Conservation (phyloP, 768 basidiomycete species). For the Tephrocybe sp. region DNA sequence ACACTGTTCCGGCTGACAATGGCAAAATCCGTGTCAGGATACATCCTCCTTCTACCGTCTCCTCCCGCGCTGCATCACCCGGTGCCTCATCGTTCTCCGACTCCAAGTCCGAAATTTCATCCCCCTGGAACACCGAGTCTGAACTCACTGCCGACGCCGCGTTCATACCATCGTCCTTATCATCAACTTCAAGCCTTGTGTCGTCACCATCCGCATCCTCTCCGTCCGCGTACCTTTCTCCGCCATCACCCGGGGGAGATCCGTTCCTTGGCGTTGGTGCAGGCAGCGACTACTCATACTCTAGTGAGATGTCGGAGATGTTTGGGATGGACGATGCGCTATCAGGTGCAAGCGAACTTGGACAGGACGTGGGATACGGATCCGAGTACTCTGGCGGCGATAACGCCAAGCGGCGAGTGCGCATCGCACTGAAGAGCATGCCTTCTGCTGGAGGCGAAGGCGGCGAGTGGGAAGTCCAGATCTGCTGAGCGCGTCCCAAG, state of each 20-base stretch:
- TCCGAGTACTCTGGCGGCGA: slow-evolving; percentile 35
- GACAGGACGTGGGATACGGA: slow-evolving; percentile 34
- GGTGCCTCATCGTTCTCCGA: slow-evolving; percentile 22
- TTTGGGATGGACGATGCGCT: slow-evolving; percentile 31
- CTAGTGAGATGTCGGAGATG: slow-evolving; percentile 32
- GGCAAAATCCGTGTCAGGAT: slow-evolving; percentile 76
- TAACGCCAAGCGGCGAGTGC: slow-evolving; percentile 53
- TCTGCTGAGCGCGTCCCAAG: slow-evolving; percentile 44
- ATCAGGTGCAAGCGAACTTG: slow-evolving; percentile 26
- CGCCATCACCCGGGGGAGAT: slow-evolving; percentile 40
- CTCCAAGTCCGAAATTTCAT: slow-evolving; percentile 23
- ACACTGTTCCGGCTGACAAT: slow-evolving; percentile 59
- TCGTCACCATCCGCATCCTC: slow-evolving; percentile 24
- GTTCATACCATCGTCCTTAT: slow-evolving; percentile 24
- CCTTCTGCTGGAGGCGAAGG: slow-evolving; percentile 63
- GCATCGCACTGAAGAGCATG: slow-evolving; percentile 66
- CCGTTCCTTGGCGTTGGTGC: slow-evolving; percentile 61
- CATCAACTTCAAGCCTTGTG: slow-evolving; percentile 8
- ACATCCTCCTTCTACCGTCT: slow-evolving; percentile 54
- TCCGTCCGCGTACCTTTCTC: slow-evolving; percentile 37
- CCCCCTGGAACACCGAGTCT: slow-evolving; percentile 26
- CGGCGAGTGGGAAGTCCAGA: slow-evolving; percentile 79
- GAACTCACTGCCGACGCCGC: slow-evolving; percentile 22
- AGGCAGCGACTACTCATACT: slow-evolving; percentile 36
- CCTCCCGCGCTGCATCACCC: slow-evolving; percentile 39